Conservation (phyloP, 2,329 filamentous ascomycete species). For the Simplicillium aogashimaense region DNA sequence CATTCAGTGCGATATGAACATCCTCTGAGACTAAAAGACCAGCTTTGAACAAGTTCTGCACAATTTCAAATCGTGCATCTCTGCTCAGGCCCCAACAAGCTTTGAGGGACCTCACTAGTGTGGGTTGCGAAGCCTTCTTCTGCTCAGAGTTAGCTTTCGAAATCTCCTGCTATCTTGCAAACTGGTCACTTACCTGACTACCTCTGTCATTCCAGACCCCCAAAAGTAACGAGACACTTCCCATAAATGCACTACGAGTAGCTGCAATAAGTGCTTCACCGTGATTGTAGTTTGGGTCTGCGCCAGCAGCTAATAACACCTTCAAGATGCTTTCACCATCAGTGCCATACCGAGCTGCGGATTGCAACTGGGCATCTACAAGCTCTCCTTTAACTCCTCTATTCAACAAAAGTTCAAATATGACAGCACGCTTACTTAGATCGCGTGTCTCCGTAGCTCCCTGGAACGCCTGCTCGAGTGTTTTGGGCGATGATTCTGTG, state of each 20-base stretch:
- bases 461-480: conserved; percentile 41
- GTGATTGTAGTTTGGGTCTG: conserved; percentile 42
- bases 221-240: conserved; percentile 40
- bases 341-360: conserved; percentile 40
- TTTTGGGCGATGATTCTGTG: conserved; percentile 25
- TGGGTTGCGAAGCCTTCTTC: conserved; percentile 35
- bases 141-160: conserved; percentile 14
- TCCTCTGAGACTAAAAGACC: conserved; percentile 38
- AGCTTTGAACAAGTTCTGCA: conserved; percentile 40
- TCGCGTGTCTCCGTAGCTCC: conserved; percentile 43
- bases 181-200: conserved; percentile 24
- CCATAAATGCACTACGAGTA: conserved; percentile 38
- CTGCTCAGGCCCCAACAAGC: conserved; percentile 40
- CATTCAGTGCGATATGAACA: conserved; percentile 38
- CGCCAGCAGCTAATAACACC: conserved; percentile 41
- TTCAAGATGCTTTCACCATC: conserved; percentile 36
- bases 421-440: conserved; percentile 33
- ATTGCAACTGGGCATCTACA: conserved; percentile 42
- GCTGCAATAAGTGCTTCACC: conserved; percentile 47
- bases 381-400: conserved; percentile 39
- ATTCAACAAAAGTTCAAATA: conserved; percentile 41
- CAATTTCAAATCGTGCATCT: conserved; percentile 36
- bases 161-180: conserved; percentile 4
- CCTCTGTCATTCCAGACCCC: conserved; percentile 31
- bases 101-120: conserved; percentile 40